phyloP scores from a whole-genome alignment of 2,329 filamentous ascomycete species.

The Curvularia sp. region DNA sequence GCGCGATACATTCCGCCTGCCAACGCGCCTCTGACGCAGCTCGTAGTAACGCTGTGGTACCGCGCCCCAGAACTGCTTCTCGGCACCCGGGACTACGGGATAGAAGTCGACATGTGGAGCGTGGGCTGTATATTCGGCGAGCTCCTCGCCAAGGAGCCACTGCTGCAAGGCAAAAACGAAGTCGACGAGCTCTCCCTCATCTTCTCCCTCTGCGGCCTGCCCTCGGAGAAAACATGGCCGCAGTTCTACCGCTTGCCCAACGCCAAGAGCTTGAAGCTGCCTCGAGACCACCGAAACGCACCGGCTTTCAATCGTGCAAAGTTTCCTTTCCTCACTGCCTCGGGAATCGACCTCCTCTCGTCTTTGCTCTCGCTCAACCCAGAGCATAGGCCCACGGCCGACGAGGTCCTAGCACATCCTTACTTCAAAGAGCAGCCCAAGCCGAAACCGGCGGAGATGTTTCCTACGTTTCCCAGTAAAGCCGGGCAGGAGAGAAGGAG shows the following conservation, averaged over 20 bases:
- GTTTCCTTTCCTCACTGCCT: constrained; percentile 81
- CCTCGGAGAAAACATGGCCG: constrained; percentile 84
- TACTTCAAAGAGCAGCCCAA: constrained; percentile 92
- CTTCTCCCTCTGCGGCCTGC: constrained; percentile 87
- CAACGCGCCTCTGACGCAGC: constrained; percentile 81
- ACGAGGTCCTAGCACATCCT: constrained; percentile 75
- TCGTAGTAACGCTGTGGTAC: constrained; percentile 98
- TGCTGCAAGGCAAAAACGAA: constrained; percentile 90
- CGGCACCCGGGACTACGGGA: constrained; percentile 76
- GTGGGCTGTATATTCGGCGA: constrained; percentile 96
- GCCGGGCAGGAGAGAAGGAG: constrained; percentile 87
- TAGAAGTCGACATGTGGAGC: constrained; percentile 91
- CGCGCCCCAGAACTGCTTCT: constrained; percentile 89
- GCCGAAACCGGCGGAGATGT: constrained; percentile 89
- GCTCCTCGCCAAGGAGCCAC: constrained; percentile 79
- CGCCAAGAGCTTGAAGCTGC: constrained; percentile 76
- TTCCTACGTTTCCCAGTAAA: constrained; percentile 95
- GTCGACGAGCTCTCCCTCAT: constrained; percentile 83
- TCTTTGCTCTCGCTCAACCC: constrained; percentile 79
- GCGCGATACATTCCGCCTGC: constrained; percentile 77
- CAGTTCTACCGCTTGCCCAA: constrained; percentile 87
- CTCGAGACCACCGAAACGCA: constrained; percentile 42
- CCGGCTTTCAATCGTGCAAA: constrained; percentile 71
- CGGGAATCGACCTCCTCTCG: constrained; percentile 74
- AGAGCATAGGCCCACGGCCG: constrained; percentile 70